Conservation (phyloP, 345 rosid genomes). For the Aethionema arabicum region DNA sequence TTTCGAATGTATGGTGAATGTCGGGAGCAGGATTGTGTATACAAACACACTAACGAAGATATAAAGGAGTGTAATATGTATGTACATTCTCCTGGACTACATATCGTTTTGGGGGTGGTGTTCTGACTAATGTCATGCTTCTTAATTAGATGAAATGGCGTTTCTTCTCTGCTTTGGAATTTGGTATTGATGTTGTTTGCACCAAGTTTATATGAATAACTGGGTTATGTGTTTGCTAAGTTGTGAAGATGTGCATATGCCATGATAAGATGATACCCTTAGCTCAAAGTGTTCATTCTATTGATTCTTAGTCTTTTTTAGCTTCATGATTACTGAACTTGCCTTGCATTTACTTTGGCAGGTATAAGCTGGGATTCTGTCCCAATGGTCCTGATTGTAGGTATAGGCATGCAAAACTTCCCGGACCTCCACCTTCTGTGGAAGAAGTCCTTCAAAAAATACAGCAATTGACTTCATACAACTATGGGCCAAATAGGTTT, state of each 20-base stretch:
- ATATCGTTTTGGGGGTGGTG: background rate
- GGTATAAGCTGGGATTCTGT: slow-evolving; percentile 98
- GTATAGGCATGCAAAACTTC: slow-evolving; percentile 87
- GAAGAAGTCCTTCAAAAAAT: slow-evolving; percentile 96
- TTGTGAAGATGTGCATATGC: too few species aligned
- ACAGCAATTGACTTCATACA: slow-evolving; percentile 75
- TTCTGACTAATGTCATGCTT: slow-evolving; percentile 1
- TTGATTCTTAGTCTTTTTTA: slow-evolving; percentile 4
- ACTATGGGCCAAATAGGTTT: slow-evolving; percentile 63
- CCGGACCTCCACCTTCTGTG: slow-evolving; percentile 95
- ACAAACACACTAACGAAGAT: slow-evolving; percentile 95
- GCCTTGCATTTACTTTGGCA: slow-evolving; percentile 33
- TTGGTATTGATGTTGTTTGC: background rate
- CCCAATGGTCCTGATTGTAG: slow-evolving; percentile 98
- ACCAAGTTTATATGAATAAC: too few species aligned
- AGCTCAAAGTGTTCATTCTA: background rate
- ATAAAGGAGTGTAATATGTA: slow-evolving; percentile 99
- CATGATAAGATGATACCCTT: too few species aligned
- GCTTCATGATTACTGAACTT: background rate
- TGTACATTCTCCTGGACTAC: slow-evolving; percentile 18
- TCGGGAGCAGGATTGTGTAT: slow-evolving; percentile 96
- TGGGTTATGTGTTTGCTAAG: too few species aligned
- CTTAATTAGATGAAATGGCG: background rate
- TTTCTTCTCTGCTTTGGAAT: background rate
- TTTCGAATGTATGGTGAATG: slow-evolving; percentile 92